These are phyloP conservation scores for Hyphopichia buzzinii DNA, from an alignment of 1,139 yeast species.

Conservation along the genomic window DNA sequence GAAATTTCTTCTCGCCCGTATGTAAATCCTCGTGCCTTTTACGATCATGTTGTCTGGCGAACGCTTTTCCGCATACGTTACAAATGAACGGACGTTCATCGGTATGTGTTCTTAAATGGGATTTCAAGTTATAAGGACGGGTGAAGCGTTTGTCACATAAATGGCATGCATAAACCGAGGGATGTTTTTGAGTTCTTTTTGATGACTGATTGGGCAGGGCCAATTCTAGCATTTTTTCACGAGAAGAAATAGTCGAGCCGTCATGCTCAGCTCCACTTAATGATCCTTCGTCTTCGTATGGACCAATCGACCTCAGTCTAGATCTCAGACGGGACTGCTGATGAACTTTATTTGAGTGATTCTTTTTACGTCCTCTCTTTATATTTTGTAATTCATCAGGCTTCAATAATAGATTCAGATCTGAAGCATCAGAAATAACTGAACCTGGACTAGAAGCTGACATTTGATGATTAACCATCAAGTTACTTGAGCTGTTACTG, in stretches of 20 bases:
- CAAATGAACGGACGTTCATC: constrained; percentile 91
- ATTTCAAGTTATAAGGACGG: constrained; percentile 86
- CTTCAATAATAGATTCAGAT: constrained; percentile 19
- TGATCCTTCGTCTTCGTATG: constrained; percentile 3
- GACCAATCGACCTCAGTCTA: constrained; percentile 12
- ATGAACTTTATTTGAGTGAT: constrained; percentile 23
- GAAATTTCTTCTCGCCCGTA: constrained; percentile 84
- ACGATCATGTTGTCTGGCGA: constrained; percentile 93
- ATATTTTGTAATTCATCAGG: constrained; percentile 36
- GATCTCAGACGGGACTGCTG: constrained; percentile 16
- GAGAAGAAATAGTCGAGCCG: constrained; percentile 23
- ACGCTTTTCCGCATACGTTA: constrained; percentile 85
- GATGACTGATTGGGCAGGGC: constrained; percentile 52
- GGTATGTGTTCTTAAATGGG: constrained; percentile 90
- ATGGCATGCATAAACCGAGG: constrained; percentile 78
- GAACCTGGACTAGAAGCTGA: constrained; percentile 17
- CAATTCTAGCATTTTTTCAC: constrained; percentile 63
- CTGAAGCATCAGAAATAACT: constrained; percentile 12
- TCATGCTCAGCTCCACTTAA: constrained; percentile 8
- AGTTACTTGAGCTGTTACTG: constrained; percentile 8
- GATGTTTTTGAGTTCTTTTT: constrained; percentile 68
- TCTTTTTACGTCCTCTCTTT: constrained; percentile 32
- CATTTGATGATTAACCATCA: constrained; percentile 19
- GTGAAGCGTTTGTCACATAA: constrained; percentile 86
- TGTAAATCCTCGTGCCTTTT: constrained; percentile 93